These are phyloP conservation scores for Lycium ferocissimum DNA, from an alignment of 257 asterid species.

Conservation along the genomic window DNA sequence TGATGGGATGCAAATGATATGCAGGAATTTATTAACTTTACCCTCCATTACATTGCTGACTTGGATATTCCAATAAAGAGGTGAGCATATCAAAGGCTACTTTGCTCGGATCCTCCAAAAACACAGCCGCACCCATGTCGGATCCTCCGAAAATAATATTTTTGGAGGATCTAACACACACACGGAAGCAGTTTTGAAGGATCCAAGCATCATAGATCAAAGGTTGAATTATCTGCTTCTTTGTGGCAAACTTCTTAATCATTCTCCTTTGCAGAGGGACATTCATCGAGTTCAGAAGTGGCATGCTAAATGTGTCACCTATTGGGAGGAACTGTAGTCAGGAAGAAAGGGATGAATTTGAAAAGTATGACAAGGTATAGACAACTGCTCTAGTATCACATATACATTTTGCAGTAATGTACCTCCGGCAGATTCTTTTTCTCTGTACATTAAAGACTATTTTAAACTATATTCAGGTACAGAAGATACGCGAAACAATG, in stretches of 20 bases:
- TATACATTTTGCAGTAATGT: slow-evolving; percentile 7
- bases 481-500: slow-evolving; percentile 82
- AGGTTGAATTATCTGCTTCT: slow-evolving; percentile 16
- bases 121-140: not conserved
- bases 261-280: slow-evolving; percentile 69
- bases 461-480: slow-evolving; percentile 58
- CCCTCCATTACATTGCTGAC: slow-evolving; percentile 95
- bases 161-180: not conserved
- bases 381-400: slow-evolving; percentile 10
- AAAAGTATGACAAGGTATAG: slow-evolving; percentile 91
- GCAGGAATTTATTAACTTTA: slow-evolving; percentile 93
- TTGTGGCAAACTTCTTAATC: slow-evolving; percentile 32
- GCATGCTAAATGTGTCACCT: slow-evolving; percentile 97
- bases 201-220: slow-evolving; percentile 24
- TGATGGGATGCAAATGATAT: slow-evolving; percentile 37
- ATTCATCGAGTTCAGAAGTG: slow-evolving; percentile 93
- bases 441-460: slow-evolving; percentile 30
- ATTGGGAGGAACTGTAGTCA: slow-evolving; percentile 99
- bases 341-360: slow-evolving; percentile 96
- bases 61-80: slow-evolving; percentile 97
- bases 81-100: slow-evolving; percentile 47
- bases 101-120: not conserved
- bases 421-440: slow-evolving; percentile 23
- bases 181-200: not conserved
- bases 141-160: not conserved